Conservation (phyloP, 257 asterid genomes). For the Forsythia viridissima region DNA sequence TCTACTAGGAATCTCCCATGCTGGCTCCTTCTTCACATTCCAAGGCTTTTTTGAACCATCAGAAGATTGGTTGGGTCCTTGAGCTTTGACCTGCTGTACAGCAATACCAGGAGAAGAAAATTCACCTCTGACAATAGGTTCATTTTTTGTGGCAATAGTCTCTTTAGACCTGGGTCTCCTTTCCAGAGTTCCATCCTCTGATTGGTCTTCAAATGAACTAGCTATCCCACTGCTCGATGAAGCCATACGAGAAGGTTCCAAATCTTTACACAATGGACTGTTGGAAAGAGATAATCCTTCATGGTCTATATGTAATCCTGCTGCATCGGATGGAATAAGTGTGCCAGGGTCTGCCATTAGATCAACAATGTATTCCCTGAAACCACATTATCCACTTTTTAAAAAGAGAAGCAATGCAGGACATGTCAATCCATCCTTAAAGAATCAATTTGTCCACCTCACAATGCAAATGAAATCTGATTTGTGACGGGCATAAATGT, state of each 20-base stretch:
- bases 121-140: conserved; percentile 30
- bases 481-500: conserved; percentile 10
- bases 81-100: conserved; percentile 29
- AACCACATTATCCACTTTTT: conserved; percentile 31
- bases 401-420: conserved; percentile 16
- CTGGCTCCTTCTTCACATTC: conserved; percentile 41
- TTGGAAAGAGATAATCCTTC: conserved; percentile 37
- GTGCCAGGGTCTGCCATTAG: conserved; percentile 98
- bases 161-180: conserved; percentile 38
- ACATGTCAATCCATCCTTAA: conserved; percentile 16
- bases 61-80: conserved; percentile 27
- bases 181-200: conserved; percentile 33
- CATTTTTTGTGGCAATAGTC: conserved; percentile 30
- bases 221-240: conserved; percentile 47
- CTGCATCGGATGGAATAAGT: conserved; percentile 90
- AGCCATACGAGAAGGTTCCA: conserved; percentile 36
- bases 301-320: conserved; percentile 43
- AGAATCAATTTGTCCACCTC: conserved; percentile 4
- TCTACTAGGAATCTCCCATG: conserved; percentile 44
- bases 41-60: conserved; percentile 33
- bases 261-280: conserved; percentile 31
- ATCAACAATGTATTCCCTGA: conserved; percentile 97
- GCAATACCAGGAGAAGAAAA: conserved; percentile 28
- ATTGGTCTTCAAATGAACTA: conserved; percentile 36
- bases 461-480: conserved; percentile 16